Evolutionary conservation across 768 basidiomycete species (phyloP), one percentile per base, ranked within the genome.

Genomic region (Lentinus brumalis): DNA sequence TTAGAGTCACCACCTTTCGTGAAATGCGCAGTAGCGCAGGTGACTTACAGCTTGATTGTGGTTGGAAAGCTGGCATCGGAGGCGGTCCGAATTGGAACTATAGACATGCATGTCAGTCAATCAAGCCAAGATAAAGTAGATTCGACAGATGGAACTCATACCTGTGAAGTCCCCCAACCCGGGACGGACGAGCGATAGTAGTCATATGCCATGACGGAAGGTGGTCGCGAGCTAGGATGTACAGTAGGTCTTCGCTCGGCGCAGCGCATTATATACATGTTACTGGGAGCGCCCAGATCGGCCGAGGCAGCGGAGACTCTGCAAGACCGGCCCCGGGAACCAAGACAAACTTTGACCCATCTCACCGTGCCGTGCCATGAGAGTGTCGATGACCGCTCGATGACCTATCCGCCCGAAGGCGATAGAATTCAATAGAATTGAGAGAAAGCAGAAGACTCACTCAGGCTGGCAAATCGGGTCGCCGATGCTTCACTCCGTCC

Each of bases 21-120:
- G 29, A 2, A 18, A 39, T 10, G 29, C 54, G 64, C 74, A 77
- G 68, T 79, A 76, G 55, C 68, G 72, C 50, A 61, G 66, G 63
- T 31, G 47, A 77, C 81, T 69, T 60, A 86, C 86, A 85, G 58
- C 79, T 75, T 40, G 85, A 76, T 55, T 84, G 82, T 12, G 86
- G 82, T 59, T 74, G 72, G 57, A 72, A 76, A 16, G 59, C 45
- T 15, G 76, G 71, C n/a, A 69, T 58, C 3, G 75, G 74, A 39
- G 76, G 76, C 14, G 68, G 49, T 21, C 64, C 68, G 57, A 78
- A 76, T 46, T 70, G 72, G 57, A 71, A 67, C 68, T 76, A 29
- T n/a, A n/a, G 53, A 11, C 1, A 53, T 26, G 16, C 46, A 11
- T 26, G 54, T 26, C 21, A 26, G 21, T 26, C 21, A 26, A 12